phyloP scores from a whole-genome alignment of 371 early-diverging fungal species.

The Blakeslea trispora region DNA sequence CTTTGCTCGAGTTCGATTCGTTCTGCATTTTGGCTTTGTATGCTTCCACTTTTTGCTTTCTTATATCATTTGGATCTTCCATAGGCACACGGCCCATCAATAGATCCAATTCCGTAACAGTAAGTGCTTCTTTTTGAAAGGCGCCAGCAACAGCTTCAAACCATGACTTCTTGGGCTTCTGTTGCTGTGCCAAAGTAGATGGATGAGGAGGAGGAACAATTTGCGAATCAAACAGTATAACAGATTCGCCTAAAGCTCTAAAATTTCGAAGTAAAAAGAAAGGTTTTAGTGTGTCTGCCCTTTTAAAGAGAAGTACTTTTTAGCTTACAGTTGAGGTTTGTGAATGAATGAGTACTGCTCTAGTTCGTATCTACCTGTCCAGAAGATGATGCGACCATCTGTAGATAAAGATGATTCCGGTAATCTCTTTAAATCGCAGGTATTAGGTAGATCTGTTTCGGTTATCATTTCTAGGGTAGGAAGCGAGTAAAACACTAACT shows the following conservation, averaged over 20 bases:
- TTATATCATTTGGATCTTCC: slow-evolving; percentile 18
- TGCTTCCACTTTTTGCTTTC: slow-evolving; percentile 20
- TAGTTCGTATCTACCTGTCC: slow-evolving; percentile 48
- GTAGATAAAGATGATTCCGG: slow-evolving; percentile 35
- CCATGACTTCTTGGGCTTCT: slow-evolving; percentile 41
- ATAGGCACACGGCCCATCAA: slow-evolving; percentile 31
- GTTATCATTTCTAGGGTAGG: slow-evolving; percentile 31
- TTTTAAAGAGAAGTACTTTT: not conserved
- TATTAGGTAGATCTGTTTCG: slow-evolving; percentile 14
- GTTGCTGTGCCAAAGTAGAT: slow-evolving; percentile 7
- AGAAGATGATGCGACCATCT: slow-evolving; percentile 55
- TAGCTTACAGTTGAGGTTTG: slow-evolving; percentile 42
- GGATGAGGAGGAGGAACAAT: slow-evolving; percentile 47
- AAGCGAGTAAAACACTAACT: slow-evolving; percentile 27
- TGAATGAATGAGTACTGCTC: slow-evolving; percentile 40
- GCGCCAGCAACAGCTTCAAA: slow-evolving; percentile 50
- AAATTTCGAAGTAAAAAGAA: no score
- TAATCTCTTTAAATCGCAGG: slow-evolving; percentile 10
- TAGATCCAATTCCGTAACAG: slow-evolving; percentile 48
- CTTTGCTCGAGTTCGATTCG: not conserved
- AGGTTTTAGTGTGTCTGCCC: no score
- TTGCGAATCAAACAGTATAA: slow-evolving; percentile 45
- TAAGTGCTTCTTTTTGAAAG: slow-evolving; percentile 46
- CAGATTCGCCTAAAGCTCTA: slow-evolving; percentile 33
- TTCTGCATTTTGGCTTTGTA: slow-evolving; percentile 19